Conservation (phyloP, 2,329 filamentous ascomycete genomes). For the Alternaria ventricosa region DNA sequence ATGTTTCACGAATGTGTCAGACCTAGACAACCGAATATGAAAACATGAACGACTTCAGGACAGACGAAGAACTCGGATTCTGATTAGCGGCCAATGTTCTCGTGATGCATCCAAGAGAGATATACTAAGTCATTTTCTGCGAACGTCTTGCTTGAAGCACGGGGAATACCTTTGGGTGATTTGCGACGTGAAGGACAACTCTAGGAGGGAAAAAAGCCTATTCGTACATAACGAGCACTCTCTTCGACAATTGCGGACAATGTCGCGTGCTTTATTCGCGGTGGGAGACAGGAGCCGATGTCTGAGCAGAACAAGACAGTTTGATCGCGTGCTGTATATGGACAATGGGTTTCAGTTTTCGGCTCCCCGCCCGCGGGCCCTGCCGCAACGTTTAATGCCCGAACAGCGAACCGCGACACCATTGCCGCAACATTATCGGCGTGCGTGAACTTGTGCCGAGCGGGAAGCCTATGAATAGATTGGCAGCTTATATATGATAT, state of each 20-base stretch:
- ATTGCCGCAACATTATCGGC: background rate
- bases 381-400: background rate
- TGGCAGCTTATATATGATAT: background rate
- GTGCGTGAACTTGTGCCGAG: background rate
- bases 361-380: constrained; percentile 17
- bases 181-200: background rate
- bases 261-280: background rate
- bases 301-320: background rate
- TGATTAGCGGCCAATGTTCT: background rate
- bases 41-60: background rate
- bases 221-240: background rate
- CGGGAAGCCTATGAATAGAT: background rate
- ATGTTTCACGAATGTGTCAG: constrained; percentile 14
- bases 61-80: background rate
- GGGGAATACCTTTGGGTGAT: background rate
- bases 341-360: constrained; percentile 1
- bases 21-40: background rate
- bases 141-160: background rate
- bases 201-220: background rate
- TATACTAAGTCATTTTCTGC: background rate
- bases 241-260: background rate
- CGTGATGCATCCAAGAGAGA: background rate
- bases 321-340: background rate
- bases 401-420: constrained; percentile 6
- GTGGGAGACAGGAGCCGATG: background rate